A percentile compares a stretch with the other conserved stretches of the same genome.
These are phyloP conservation scores for Chrysochromulina parva DNA, from an alignment of 78 protist genomes.

Conservation along the genomic window DNA sequence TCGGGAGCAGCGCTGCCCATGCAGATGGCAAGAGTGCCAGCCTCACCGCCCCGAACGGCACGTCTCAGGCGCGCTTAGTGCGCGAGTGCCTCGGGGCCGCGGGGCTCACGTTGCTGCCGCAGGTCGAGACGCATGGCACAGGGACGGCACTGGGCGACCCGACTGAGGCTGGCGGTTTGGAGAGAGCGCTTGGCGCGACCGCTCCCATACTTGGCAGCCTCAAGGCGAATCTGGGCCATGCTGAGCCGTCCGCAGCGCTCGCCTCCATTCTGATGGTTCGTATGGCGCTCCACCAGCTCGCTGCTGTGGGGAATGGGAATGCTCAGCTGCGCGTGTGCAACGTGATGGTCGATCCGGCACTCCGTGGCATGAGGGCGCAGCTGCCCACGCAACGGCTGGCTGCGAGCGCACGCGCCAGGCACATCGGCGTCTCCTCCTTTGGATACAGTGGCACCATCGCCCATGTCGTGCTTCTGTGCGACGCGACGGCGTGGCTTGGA, in stretches of 20 bases:
- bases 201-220: slow-evolving; percentile 59
- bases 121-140: background rate
- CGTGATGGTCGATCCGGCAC: too few relatives aligned
- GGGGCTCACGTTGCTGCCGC: slow-evolving; percentile 34
- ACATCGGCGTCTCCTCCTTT: background rate
- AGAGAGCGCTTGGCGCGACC: background rate
- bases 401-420: background rate
- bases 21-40: slow-evolving; percentile 61
- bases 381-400: background rate
- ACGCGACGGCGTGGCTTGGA: background rate
- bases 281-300: background rate
- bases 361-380: background rate
- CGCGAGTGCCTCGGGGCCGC: slow-evolving; percentile 48
- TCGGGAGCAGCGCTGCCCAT: background rate
- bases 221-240: slow-evolving; percentile 77
- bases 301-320: background rate
- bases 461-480: background rate
- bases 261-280: background rate
- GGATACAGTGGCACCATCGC: slow-evolving; percentile 18
- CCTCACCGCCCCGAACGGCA: slow-evolving; percentile 66
- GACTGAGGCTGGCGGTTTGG: slow-evolving; percentile 15
- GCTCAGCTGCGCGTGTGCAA: background rate
- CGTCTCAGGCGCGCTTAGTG: slow-evolving; percentile 64
- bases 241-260: slow-evolving; percentile 52
- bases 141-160: slow-evolving; percentile 72